Evolutionary conservation across 495 filamentous ascomycete genomes (phyloP).

Genomic region (Trichoderma erinaceum): DNA sequence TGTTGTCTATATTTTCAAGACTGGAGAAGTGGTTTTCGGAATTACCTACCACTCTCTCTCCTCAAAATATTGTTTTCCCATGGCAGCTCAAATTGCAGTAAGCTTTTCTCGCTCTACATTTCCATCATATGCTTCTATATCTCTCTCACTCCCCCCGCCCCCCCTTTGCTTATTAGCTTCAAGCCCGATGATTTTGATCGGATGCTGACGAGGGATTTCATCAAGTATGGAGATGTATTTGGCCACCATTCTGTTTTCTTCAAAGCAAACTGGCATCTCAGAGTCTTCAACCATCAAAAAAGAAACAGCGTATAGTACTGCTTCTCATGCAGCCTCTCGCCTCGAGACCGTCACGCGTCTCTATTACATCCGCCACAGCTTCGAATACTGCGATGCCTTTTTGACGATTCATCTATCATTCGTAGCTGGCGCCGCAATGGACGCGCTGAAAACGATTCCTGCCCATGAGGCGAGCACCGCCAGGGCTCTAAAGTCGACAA

Average conservation of each 20-base stretch:
- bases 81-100: constrained; percentile 27
- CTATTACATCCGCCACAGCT: constrained; percentile 33
- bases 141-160: neutral
- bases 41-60: constrained; percentile 21
- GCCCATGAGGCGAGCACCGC: neutral
- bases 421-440: neutral
- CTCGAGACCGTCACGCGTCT: constrained; percentile 30
- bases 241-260: neutral
- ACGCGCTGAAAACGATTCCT: constrained; percentile 10
- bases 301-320: neutral
- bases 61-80: constrained; percentile 24
- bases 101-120: constrained; percentile 10
- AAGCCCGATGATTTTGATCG: neutral
- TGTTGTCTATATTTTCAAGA: neutral
- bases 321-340: constrained; percentile 22
- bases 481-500: constrained; percentile 26
- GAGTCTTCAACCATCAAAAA: neutral
- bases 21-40: constrained; percentile 21
- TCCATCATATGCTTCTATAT: neutral
- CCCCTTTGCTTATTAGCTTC: neutral
- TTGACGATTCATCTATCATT: constrained; percentile 25
- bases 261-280: neutral
- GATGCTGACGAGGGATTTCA: neutral
- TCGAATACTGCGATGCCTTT: constrained; percentile 24
- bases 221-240: neutral